phyloP scores from a whole-genome alignment of 208 protist species.

The Herpetomonas samuelpessoai region DNA sequence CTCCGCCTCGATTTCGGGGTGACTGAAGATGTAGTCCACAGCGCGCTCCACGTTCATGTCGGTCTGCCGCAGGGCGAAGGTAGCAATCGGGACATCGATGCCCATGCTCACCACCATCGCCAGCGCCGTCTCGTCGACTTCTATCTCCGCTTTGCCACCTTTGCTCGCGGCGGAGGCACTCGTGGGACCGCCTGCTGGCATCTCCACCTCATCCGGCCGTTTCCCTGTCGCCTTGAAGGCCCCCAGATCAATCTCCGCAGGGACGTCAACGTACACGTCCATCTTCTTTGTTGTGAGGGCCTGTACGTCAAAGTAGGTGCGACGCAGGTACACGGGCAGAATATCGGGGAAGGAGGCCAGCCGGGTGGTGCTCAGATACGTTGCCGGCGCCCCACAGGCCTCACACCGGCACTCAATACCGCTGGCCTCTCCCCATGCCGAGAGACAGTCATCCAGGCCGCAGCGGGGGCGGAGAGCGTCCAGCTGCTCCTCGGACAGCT shows the following conservation, averaged over 20 bases:
- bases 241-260: constrained; percentile 57
- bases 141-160: constrained; percentile 1
- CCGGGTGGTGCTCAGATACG: constrained; percentile 52
- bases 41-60: constrained; percentile 93
- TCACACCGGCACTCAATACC: constrained; percentile 73
- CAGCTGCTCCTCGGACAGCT: constrained; percentile 50
- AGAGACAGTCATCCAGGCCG: constrained; percentile 67
- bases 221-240: constrained; percentile 53
- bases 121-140: constrained; percentile 75
- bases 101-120: constrained; percentile 87
- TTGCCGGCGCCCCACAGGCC: constrained; percentile 39
- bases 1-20: constrained; percentile 76
- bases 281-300: constrained; percentile 80
- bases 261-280: constrained; percentile 87
- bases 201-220: constrained; percentile 52
- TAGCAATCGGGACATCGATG: constrained; percentile 63
- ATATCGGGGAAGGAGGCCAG: constrained; percentile 86
- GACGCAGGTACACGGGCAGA: constrained; percentile 70
- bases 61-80: constrained; percentile 84
- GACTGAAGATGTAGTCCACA: constrained; percentile 96
- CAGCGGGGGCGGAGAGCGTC: constrained; percentile 46
- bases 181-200: constrained; percentile 29
- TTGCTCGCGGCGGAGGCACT: not conserved
- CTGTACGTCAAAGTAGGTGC: constrained; percentile 76
- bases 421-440: constrained; percentile 19